These are phyloP conservation scores for Pyrenula aspistea DNA, from an alignment of 495 filamentous ascomycete species.

Conservation along the genomic window DNA sequence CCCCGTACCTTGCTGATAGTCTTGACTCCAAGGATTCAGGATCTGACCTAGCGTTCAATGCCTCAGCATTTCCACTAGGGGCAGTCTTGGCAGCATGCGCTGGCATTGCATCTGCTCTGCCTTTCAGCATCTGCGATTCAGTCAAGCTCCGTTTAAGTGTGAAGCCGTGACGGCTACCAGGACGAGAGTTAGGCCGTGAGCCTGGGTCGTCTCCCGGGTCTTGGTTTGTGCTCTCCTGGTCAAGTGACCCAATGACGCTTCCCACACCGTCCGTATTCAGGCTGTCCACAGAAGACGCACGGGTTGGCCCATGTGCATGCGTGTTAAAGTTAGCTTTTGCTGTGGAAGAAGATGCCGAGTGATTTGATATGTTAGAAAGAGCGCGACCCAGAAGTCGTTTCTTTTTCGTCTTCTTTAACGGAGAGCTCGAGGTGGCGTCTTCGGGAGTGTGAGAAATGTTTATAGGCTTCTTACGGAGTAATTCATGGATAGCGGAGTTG, in stretches of 20 bases:
- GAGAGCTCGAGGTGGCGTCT: conserved; percentile 1
- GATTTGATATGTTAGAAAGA: not conserved
- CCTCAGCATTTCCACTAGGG: not conserved
- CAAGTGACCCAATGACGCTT: conserved; percentile 26
- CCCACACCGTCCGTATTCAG: conserved; percentile 42
- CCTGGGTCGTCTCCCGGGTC: too few relatives aligned
- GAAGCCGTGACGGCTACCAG: not conserved
- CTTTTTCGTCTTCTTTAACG: conserved; percentile 10
- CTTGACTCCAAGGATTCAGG: not conserved
- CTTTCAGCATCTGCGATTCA: too few relatives aligned
- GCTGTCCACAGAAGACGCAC: conserved; percentile 42
- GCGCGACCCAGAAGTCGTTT: conserved; percentile 32
- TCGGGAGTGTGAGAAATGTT: not conserved
- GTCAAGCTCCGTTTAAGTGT: not conserved
- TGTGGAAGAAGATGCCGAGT: conserved; percentile 26
- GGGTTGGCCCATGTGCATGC: conserved; percentile 15
- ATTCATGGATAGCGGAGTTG: not conserved
- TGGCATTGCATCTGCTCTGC: not conserved
- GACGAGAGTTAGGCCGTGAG: conserved; percentile 8
- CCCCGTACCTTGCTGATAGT: conserved; percentile 1
- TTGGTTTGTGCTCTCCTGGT: conserved; percentile 21
- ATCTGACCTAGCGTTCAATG: not conserved
- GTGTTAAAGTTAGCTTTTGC: conserved; percentile 2
- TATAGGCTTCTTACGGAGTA: not conserved
- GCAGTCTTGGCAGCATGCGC: too few relatives aligned